A percentile compares a stretch with the other conserved stretches of the same genome.
Evolutionary conservation across 2,329 filamentous ascomycete genomes (phyloP).

Genomic region (Tolypocladium pustulatum): DNA sequence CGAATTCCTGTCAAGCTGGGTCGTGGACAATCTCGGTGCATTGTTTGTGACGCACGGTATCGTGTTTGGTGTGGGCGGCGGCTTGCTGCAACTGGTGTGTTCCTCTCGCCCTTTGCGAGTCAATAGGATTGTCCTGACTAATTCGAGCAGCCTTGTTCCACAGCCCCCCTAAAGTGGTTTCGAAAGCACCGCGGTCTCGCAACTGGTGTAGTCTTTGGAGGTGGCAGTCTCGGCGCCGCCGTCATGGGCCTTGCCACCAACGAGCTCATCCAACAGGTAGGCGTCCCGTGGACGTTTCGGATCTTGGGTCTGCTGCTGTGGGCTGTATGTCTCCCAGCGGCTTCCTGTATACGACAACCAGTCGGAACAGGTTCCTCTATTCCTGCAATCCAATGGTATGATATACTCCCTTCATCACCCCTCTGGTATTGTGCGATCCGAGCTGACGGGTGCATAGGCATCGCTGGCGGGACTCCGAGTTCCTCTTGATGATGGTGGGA

Average conservation of each 20-base stretch:
- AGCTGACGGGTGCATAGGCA: slow-evolving; percentile 8
- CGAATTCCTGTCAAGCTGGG: slow-evolving; percentile 15
- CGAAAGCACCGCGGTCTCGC: slow-evolving; percentile 14
- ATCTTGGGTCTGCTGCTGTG: slow-evolving; percentile 15
- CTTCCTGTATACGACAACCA: slow-evolving; percentile 11
- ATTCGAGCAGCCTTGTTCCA: slow-evolving; percentile 12
- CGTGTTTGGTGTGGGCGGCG: slow-evolving; percentile 16
- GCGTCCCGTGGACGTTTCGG: slow-evolving; percentile 16
- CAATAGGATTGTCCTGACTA: neutral
- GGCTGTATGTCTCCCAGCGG: slow-evolving; percentile 16
- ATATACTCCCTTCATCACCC: neutral
- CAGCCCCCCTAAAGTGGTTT: slow-evolving; percentile 15
- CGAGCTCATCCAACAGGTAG: slow-evolving; percentile 11
- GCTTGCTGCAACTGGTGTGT: slow-evolving; percentile 14
- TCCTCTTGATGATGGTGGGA: slow-evolving; percentile 12
- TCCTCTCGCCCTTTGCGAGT: neutral
- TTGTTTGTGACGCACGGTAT: slow-evolving; percentile 16
- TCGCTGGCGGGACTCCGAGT: slow-evolving; percentile 12
- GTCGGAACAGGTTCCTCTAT: slow-evolving; percentile 2
- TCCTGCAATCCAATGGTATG: slow-evolving; percentile 14
- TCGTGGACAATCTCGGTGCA: slow-evolving; percentile 9
- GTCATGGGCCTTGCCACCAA: slow-evolving; percentile 14
- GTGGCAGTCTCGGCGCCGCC: slow-evolving; percentile 14
- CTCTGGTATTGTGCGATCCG: neutral
- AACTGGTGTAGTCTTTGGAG: slow-evolving; percentile 16